Percentiles rank a stretch among this genome's conserved stretches.
These are phyloP conservation scores for Metarhizium robertsii DNA, from an alignment of 2,329 filamentous ascomycete species.

Conservation along the genomic window DNA sequence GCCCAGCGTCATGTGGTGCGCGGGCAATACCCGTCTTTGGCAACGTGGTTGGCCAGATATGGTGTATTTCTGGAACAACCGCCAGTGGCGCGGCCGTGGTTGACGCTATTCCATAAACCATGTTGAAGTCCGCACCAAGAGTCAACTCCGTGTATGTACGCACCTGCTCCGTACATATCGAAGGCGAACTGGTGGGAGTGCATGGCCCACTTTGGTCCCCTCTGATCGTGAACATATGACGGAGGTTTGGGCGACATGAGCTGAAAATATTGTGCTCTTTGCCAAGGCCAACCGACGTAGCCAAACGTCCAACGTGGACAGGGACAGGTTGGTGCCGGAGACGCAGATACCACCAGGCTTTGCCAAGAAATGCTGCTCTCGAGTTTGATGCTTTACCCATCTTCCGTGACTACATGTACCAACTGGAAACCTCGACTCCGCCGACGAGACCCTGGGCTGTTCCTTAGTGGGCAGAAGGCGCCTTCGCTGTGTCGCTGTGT, in stretches of 20 bases:
- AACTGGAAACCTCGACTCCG: not conserved
- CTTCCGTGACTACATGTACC: not conserved
- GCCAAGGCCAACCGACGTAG: not conserved
- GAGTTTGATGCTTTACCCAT: not conserved
- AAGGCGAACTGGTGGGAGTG: not conserved
- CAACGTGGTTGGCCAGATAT: conserved; percentile 14
- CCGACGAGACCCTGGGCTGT: too few relatives aligned
- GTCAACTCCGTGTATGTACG: too few relatives aligned
- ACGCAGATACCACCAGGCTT: too few relatives aligned
- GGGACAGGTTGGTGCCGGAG: too few relatives aligned
- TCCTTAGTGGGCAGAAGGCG: too few relatives aligned
- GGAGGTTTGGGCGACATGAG: not conserved
- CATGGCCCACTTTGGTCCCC: not conserved
- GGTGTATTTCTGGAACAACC: conserved; percentile 24
- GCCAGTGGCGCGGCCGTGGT: conserved; percentile 20
- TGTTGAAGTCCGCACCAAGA: too few relatives aligned
- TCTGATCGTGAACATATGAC: not conserved
- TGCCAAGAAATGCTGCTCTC: not conserved
- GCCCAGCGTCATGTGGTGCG: conserved; percentile 9
- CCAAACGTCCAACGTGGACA: too few relatives aligned
- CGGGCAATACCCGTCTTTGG: conserved; percentile 4
- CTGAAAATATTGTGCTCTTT: not conserved
- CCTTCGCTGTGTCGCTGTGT: too few relatives aligned
- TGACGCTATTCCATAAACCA: not conserved
- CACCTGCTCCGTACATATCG: too few relatives aligned